phyloP scores from a whole-genome alignment of 805 yeast genomes.

The Kluyveromyces lactis region DNA sequence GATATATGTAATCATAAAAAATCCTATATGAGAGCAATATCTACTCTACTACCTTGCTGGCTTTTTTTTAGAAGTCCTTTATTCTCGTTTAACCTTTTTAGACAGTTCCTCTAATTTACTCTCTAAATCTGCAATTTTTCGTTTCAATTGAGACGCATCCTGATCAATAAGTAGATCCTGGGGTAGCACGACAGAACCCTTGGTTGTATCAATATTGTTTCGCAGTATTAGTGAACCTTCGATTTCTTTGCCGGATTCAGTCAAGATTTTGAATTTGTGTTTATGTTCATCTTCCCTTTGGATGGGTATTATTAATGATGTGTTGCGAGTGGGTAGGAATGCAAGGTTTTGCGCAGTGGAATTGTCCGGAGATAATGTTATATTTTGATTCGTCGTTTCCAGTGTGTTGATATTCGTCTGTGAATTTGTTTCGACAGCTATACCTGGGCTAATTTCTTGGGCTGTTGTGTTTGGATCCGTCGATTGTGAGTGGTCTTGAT shows the following conservation, averaged over 20 bases:
- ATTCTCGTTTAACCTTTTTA: slow-evolving; percentile 4
- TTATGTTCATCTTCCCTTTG: not conserved
- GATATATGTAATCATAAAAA: not conserved
- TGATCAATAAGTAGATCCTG: slow-evolving; percentile 6
- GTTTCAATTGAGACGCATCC: slow-evolving; percentile 8
- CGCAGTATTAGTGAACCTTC: slow-evolving; percentile 2
- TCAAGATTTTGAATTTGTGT: slow-evolving; percentile 5
- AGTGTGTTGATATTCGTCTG: no score
- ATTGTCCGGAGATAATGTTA: no score
- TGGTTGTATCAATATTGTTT: slow-evolving; percentile 1
- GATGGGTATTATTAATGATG: not conserved
- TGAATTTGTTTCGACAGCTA: no score
- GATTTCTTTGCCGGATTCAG: slow-evolving; percentile 7
- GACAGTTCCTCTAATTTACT: slow-evolving; percentile 7
- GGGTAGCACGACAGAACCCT: slow-evolving; percentile 7
- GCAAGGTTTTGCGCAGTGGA: no score
- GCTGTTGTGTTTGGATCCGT: not conserved
- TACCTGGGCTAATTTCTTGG: no score
- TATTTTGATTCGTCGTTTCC: no score
- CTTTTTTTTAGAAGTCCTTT: no score
- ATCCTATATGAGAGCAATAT: not conserved
- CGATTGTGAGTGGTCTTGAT: not conserved
- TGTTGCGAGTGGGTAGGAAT: not conserved
- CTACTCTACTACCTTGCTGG: no score
- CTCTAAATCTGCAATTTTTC: slow-evolving; percentile 18